Base-by-base conservation (phyloP, 352 stramenopile species). In the Bremia lactucae region DNA sequence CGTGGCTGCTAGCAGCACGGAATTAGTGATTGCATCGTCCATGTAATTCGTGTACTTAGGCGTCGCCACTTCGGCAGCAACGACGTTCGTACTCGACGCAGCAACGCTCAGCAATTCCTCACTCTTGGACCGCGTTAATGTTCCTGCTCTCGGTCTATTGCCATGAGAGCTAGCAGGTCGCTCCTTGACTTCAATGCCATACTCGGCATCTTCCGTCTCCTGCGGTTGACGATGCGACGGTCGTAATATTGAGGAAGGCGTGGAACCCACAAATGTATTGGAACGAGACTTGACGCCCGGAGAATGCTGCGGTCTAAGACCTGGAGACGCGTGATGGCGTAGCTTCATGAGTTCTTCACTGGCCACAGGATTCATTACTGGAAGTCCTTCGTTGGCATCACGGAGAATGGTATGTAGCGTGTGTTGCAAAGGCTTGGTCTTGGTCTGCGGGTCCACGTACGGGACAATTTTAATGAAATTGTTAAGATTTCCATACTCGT, bases 401-500 rank as follows among this genome's bases (percentile, higher is more conserved):
- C 78, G 74, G 28, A 90, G 63, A 47, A 90, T 90, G 16, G 78
- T 90, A 39, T 50, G 59, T 28, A 83, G 67, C 6, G 78, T 71
- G 11, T 41, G 52, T 41, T 90, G 74, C 18, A 87, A 19, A 0
- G 49, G 31, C 41, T 82, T 83, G 15, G 58, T 41, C 41, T 74
- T 60, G n/a, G 56, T 61, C 38, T 47, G 37, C 9, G 48, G 47
- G 35, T 71, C 55, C 34, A 63, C 53, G 0, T 52, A 33, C 0
- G 46, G 44, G 6, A 37, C 26, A 38, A 91, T 72, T 36, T 59
- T 78, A 46, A 91, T 82, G 25, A 91, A 87, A 47, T 91, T 91
- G 50, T 91, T 91, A 36, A 91, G 59, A 48, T 91, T 91, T n/a
- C 78, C 78, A 45, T 87, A 91, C 46, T 81, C 75, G 38, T 91